Conservation (phyloP, 2,329 filamentous ascomycete genomes). For the Sporothrix pseudoabietina region DNA sequence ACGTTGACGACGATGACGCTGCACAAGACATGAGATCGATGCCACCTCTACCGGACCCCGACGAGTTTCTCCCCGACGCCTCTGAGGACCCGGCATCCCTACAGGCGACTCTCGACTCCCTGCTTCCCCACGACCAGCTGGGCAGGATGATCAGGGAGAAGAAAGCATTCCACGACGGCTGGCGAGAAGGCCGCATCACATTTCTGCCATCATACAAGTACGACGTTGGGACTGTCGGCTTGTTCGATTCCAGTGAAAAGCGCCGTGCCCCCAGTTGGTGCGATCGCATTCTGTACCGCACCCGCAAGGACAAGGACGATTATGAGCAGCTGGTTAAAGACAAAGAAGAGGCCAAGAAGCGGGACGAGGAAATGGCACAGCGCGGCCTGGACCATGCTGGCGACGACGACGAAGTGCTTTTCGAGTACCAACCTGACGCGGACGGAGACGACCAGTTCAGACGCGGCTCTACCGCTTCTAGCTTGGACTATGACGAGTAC, state of each 20-base stretch:
- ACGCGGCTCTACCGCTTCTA: not conserved
- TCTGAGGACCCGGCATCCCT: slow-evolving; percentile 81
- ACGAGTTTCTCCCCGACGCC: slow-evolving; percentile 68
- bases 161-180: slow-evolving; percentile 88
- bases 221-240: slow-evolving; percentile 86
- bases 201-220: slow-evolving; percentile 98
- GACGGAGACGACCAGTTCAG: slow-evolving; percentile 56
- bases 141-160: slow-evolving; percentile 69
- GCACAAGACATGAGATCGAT: slow-evolving; percentile 45
- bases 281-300: slow-evolving; percentile 87
- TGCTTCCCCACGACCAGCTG: slow-evolving; percentile 89
- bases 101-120: slow-evolving; percentile 82
- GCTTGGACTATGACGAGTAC: slow-evolving; percentile 64
- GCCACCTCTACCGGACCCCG: slow-evolving; percentile 58
- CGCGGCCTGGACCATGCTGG: slow-evolving; percentile 72
- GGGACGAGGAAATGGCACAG: slow-evolving; percentile 82
- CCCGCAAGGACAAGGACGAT: slow-evolving; percentile 66
- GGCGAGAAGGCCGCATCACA: slow-evolving; percentile 82
- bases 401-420: slow-evolving; percentile 81
- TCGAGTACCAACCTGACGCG: slow-evolving; percentile 84
- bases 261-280: slow-evolving; percentile 93
- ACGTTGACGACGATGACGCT: not conserved
- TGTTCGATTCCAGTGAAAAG: slow-evolving; percentile 96
- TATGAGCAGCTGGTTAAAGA: slow-evolving; percentile 67
- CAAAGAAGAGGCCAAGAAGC: slow-evolving; percentile 66